Evolutionary conservation across 2,329 filamentous ascomycete genomes (phyloP).

Genomic region (Leptographium procerum): DNA sequence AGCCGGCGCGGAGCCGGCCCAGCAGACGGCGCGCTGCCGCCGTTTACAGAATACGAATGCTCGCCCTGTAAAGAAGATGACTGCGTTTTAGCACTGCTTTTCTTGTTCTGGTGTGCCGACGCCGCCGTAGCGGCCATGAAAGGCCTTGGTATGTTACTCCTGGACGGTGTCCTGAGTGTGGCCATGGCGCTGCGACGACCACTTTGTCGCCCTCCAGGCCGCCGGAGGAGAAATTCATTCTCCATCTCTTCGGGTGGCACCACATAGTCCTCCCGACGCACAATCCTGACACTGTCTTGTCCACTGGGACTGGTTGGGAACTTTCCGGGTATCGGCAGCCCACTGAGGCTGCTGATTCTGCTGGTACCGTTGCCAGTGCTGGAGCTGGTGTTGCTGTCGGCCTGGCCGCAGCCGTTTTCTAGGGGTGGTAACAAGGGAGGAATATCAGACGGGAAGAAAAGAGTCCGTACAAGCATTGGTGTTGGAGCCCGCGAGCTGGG

Average conservation of each 20-base stretch:
- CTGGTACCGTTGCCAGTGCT: too few relatives aligned
- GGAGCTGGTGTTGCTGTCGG: not conserved
- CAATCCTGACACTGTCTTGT: slow-evolving; percentile 27
- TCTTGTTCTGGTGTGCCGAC: slow-evolving; percentile 9
- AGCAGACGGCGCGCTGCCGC: slow-evolving; percentile 25
- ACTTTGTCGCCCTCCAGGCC: not conserved
- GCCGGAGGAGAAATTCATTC: slow-evolving; percentile 9
- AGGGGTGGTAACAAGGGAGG: slow-evolving; percentile 17
- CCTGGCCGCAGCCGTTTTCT: not conserved
- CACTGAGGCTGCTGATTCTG: slow-evolving; percentile 11
- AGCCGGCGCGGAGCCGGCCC: slow-evolving; percentile 44
- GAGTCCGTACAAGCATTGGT: slow-evolving; percentile 52
- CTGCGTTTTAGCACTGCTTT: slow-evolving; percentile 33
- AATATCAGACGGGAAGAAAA: slow-evolving; percentile 28
- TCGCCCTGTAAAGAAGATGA: slow-evolving; percentile 33
- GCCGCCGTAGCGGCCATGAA: not conserved
- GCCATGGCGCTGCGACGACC: not conserved
- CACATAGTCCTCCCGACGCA: not conserved
- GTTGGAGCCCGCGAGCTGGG: slow-evolving; percentile 55
- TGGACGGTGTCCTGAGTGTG: not conserved
- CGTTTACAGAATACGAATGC: slow-evolving; percentile 9
- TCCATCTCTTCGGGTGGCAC: not conserved
- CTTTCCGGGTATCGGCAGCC: slow-evolving; percentile 12
- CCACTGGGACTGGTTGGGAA: slow-evolving; percentile 11
- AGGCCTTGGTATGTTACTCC: not conserved